These are phyloP conservation scores for Dothiorella sarmentorum DNA, from an alignment of 2,329 filamentous ascomycete species.

Conservation along the genomic window DNA sequence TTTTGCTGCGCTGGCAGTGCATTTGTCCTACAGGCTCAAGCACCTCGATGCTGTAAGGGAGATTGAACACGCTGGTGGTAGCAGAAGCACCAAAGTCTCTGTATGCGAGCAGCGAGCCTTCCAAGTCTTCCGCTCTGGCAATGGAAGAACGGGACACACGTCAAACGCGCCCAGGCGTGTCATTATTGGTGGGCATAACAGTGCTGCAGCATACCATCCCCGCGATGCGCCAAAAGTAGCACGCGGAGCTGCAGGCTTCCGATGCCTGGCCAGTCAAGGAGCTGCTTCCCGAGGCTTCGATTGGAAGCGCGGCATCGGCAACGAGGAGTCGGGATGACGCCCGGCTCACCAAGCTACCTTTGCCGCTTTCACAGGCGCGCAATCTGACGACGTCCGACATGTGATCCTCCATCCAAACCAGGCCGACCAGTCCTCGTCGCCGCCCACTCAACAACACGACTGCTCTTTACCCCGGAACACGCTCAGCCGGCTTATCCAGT, in stretches of 20 bases:
- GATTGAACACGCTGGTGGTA: no score
- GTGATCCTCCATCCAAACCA: no score
- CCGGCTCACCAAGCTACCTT: no score
- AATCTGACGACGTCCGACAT: no score
- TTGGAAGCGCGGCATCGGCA: no score
- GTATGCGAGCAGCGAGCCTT: neutral
- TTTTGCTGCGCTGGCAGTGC: constrained; percentile 7
- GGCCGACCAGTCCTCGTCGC: neutral
- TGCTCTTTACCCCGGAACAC: neutral
- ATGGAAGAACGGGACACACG: no score
- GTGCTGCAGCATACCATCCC: constrained; percentile 5
- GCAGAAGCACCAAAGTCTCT: neutral
- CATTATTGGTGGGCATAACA: neutral
- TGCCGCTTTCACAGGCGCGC: no score
- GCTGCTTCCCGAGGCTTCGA: neutral
- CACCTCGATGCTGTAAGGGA: neutral
- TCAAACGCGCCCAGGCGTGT: no score
- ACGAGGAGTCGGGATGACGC: no score
- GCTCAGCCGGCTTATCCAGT: neutral
- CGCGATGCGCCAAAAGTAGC: constrained; percentile 2
- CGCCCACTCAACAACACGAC: constrained; percentile 6
- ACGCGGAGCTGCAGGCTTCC: no score
- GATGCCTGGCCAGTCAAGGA: no score
- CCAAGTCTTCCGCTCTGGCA: no score
- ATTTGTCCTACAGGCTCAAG: neutral